Conservation (phyloP, 371 early-diverging fungal species). For the Actinomucor elegans region DNA sequence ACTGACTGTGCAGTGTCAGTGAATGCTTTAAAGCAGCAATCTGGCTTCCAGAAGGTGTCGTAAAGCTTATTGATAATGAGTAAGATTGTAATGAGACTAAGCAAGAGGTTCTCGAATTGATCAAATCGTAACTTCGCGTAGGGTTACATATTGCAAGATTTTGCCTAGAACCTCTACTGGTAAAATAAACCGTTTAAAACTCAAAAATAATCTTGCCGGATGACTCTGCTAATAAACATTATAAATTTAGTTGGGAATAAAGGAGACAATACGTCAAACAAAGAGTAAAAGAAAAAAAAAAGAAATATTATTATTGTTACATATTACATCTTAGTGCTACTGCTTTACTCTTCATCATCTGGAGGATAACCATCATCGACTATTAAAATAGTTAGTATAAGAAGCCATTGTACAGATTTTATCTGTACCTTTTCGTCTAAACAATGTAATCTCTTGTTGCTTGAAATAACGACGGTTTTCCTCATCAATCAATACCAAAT, state of each 20-base stretch:
- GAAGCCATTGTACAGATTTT: neutral
- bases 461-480: slow-evolving; percentile 97
- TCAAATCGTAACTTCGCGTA: neutral
- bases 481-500: slow-evolving; percentile 96
- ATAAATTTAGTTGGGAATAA: neutral
- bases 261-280: neutral
- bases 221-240: neutral
- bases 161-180: slow-evolving; percentile 7
- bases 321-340: neutral
- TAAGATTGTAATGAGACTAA: neutral
- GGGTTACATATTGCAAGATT: neutral
- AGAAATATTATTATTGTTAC: slow-evolving; percentile 1
- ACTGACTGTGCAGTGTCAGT: slow-evolving; percentile 67
- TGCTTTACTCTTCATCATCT: slow-evolving; percentile 16
- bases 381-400: neutral
- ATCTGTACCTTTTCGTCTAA: slow-evolving; percentile 56
- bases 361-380: slow-evolving; percentile 29
- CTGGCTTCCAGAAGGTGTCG: slow-evolving; percentile 69
- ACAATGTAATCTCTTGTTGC: slow-evolving; percentile 95
- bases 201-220: neutral
- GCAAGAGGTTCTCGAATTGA: neutral
- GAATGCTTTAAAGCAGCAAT: slow-evolving; percentile 51
- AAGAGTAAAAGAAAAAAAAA: neutral
- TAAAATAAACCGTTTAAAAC: neutral
- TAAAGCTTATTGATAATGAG: slow-evolving; percentile 45